Evolutionary conservation across 306 rosid species (phyloP), one percentile per base, ranked within the genome.

Genomic region (Prunus mongolica): DNA sequence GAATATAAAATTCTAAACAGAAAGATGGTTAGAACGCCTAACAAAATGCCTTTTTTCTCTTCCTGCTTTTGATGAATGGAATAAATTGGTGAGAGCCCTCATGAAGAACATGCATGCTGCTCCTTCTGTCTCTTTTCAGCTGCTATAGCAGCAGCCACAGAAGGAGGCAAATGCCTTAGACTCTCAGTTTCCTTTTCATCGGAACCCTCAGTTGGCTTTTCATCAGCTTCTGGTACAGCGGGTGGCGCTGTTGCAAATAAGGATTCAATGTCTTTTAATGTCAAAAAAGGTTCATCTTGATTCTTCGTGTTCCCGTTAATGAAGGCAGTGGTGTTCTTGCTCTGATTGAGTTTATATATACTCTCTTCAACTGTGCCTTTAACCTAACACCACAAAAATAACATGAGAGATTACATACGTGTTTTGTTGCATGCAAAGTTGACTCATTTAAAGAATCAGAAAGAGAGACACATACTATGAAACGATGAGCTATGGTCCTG

Each of bases 321-420:
- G 80, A 92, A 90, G 30, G 89, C 75, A 56, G 84, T 84, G 51
- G 65, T 82, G 78, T 81, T 85, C 82, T 92, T 85, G 89, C 96
- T 87, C 84, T 88, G 85, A 80, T 89, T 95, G 81, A 95, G 78
- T 71, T 90, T 92, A 72, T 90, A 83, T 80, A 95, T 81, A 76
- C 98, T 92, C 85, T 88, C 98, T 80, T 95, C 98, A 72, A 95
- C 97, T 0, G 97, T 87, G 78, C 76, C 90, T 83, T 89, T 95
- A 47, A 90, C 98, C 98, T 95, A 74, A 81, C 69, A 82, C 65
- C 74, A 19, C 14, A 57, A 74, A 12, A 49, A 10, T 24, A 8
- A 1, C 16, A 38, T 6, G 38, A 32, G 12, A 51, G 63, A 19
- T 70, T 51, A 70, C 30, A 51, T 2, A 11, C 10, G 47, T 10